Conservation (phyloP, 306 rosid genomes). For the Rubus idaeus region DNA sequence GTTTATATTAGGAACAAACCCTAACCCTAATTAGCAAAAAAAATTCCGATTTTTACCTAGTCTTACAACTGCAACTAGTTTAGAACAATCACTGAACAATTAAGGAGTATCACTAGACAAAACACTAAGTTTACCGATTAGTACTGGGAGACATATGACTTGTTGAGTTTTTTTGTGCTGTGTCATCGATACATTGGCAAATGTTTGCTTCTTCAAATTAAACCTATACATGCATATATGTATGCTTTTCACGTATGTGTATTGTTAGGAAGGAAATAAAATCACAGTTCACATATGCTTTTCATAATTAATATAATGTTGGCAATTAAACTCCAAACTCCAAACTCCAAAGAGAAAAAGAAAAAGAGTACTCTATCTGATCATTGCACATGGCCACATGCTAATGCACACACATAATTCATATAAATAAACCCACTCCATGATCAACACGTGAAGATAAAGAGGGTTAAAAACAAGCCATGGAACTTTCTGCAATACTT, state of each 20-base stretch:
- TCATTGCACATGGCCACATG: conserved; percentile 12
- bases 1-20: background rate
- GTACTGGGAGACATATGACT: no score
- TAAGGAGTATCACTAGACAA: no score
- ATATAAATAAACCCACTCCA: background rate
- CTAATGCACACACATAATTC: background rate
- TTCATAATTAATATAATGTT: no score
- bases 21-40: no score
- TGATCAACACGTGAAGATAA: conserved; percentile 7
- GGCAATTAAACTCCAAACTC: background rate
- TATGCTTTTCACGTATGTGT: background rate
- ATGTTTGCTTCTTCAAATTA: no score
- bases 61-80: no score
- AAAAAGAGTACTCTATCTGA: background rate
- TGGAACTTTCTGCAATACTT: no score
- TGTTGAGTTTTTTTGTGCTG: background rate
- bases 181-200: no score
- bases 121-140: no score
- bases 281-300: background rate
- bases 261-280: background rate
- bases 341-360: background rate
- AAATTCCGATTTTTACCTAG: no score
- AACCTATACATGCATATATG: background rate
- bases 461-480: background rate
- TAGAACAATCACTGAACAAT: no score